Conservation (phyloP, 192 early-diverging fungal genomes). For the Pecoramyces ruminantium region DNA sequence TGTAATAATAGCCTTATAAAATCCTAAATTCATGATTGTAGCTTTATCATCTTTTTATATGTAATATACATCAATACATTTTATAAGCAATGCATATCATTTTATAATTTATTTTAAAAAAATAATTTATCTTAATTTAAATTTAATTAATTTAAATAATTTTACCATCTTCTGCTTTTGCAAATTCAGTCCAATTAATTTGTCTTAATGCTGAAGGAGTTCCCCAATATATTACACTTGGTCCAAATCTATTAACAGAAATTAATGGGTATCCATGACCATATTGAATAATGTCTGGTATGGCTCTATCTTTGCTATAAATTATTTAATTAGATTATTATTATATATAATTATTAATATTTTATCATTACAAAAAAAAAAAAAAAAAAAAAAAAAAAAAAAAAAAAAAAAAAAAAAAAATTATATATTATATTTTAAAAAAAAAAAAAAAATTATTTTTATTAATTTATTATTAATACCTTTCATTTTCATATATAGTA, state of each 20-base stretch:
- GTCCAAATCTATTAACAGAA: not conserved
- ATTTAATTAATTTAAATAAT: too few relatives aligned
- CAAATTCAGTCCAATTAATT: not conserved
- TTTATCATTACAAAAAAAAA: not conserved
- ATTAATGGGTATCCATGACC: not conserved
- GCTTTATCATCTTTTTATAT: not conserved
- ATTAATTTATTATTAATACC: too few relatives aligned
- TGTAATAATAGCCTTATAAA: not conserved
- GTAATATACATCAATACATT: too few relatives aligned
- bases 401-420: not conserved
- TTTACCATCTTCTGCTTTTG: not conserved
- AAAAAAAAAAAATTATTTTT: not conserved
- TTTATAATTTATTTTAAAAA: too few relatives aligned
- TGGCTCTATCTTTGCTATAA: not conserved
- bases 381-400: not conserved
- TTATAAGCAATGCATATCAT: too few relatives aligned
- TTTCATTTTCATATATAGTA: not conserved
- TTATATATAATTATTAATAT: not conserved
- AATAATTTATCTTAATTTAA: too few relatives aligned
- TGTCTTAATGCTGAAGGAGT: not conserved
- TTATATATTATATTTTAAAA: not conserved
- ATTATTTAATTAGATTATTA: too few relatives aligned
- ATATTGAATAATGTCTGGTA: not conserved
- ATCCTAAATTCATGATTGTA: not conserved
- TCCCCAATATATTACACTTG: not conserved